Conservation (phyloP, 108 stramenopile genomes). For the Cyclotella cryptica region DNA sequence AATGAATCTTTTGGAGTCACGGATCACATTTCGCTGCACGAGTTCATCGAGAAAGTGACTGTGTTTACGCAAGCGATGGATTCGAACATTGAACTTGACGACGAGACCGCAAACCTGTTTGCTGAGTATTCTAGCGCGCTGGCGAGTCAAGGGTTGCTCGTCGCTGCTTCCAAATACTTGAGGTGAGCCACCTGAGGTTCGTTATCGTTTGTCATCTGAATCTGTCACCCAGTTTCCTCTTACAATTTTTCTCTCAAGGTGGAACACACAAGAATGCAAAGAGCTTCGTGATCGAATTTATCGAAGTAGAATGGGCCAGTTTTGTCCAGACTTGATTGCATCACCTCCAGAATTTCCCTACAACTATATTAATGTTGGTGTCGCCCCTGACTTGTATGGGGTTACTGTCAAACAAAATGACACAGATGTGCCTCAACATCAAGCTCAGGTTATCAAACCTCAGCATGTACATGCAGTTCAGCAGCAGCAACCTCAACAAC, state of each 20-base stretch:
- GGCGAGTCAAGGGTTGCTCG: constrained; percentile 92
- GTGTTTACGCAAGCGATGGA: constrained; percentile 82
- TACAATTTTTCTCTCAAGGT: constrained; percentile 6
- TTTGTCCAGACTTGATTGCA: constrained; percentile 70
- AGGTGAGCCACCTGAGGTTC: constrained; percentile 4
- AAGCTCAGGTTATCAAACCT: constrained; percentile 33
- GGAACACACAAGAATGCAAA: constrained; percentile 64
- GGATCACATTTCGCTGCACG: constrained; percentile 84
- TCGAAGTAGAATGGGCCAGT: constrained; percentile 63
- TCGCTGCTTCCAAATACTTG: constrained; percentile 86
- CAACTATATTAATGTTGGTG: constrained; percentile 60
- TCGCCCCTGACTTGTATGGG: constrained; percentile 57
- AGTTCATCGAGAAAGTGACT: constrained; percentile 92
- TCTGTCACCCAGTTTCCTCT: background rate
- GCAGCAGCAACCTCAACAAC: constrained; percentile 56
- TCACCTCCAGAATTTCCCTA: constrained; percentile 82
- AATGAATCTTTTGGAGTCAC: constrained; percentile 48
- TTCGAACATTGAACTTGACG: constrained; percentile 54
- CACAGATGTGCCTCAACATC: constrained; percentile 37
- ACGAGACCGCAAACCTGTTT: constrained; percentile 80
- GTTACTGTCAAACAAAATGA: constrained; percentile 45
- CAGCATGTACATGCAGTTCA: constrained; percentile 13
- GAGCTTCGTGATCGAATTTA: constrained; percentile 80
- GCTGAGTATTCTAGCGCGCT: constrained; percentile 86
- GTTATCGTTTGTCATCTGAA: background rate